Conservation (phyloP, 2,329 filamentous ascomycete species). For the Colletotrichum filicis region DNA sequence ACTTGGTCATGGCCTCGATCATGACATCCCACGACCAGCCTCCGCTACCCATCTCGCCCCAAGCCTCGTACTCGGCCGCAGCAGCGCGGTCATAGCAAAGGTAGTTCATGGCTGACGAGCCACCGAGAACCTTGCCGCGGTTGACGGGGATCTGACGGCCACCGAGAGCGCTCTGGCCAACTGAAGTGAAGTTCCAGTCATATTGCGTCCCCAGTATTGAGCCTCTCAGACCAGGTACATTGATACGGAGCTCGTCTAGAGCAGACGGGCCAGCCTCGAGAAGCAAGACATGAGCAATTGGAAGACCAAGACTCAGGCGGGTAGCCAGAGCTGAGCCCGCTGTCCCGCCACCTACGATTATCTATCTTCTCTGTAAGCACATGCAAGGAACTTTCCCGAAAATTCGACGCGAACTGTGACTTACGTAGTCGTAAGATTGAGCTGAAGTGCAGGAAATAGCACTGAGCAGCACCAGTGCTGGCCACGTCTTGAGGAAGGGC, state of each 20-base stretch:
- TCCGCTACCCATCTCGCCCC: slow-evolving; percentile 47
- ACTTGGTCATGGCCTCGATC: slow-evolving; percentile 43
- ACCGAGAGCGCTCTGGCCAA: slow-evolving; percentile 51
- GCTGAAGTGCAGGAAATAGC: slow-evolving; percentile 8
- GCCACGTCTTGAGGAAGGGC: slow-evolving; percentile 9
- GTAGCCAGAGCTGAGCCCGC: slow-evolving; percentile 29
- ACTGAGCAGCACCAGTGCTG: slow-evolving; percentile 3
- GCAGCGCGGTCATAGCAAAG: slow-evolving; percentile 50
- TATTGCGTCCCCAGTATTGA: slow-evolving; percentile 41
- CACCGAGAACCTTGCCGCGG: slow-evolving; percentile 60
- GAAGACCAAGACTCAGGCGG: slow-evolving; percentile 45
- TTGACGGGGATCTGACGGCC: slow-evolving; percentile 53
- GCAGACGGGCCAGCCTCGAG: slow-evolving; percentile 43
- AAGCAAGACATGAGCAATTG: slow-evolving; percentile 42
- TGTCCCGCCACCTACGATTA: slow-evolving; percentile 20
- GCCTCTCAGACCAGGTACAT: slow-evolving; percentile 45
- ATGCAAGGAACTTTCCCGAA: too few relatives aligned
- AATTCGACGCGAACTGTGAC: slow-evolving; percentile 7
- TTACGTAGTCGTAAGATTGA: slow-evolving; percentile 39
- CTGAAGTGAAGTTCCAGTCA: slow-evolving; percentile 58
- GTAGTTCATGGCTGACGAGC: slow-evolving; percentile 58
- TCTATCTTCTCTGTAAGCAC: neutral
- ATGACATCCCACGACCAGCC: slow-evolving; percentile 52
- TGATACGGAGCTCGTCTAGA: slow-evolving; percentile 44
- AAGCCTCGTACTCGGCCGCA: slow-evolving; percentile 49